Base-by-base conservation (phyloP, 805 yeast genomes). In the Ogataea ramenticola region DNA sequence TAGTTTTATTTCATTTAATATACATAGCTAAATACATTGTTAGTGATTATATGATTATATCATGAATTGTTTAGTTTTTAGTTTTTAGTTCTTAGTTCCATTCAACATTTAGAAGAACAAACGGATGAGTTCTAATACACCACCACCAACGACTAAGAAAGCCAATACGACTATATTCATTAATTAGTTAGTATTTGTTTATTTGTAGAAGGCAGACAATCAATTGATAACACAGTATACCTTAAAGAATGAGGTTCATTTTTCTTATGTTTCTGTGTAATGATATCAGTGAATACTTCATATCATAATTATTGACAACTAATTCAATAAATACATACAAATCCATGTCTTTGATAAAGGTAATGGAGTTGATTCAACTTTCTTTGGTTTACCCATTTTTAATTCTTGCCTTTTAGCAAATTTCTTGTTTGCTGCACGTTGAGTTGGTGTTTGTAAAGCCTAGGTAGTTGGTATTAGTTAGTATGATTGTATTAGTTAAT, bases 361-460 rank as follows among this genome's bases (percentile, higher is more conserved):
- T 30, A 70, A 63, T 30, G 61, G 60, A 47, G 70, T 67, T 20
- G 62, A 49, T 36, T 58, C 57, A 36, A 53, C 62, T 14, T 67
- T 61, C 54, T 76, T 79, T 40, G 82, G 77, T 67, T 82, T 82
- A 44, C 96, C 96, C 70, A 77, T 81, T 60, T 82, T 81, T 50
- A 74, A 73, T 56, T 80, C 85, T 51, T 82, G 80, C 54, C 71
- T 74, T 64, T 82, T 85, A 55, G 85, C 87, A 63, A 80, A 91
- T 61, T 82, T 86, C 56, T 75, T 77, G 64, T 90, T 90, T n/a
- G 96, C 96, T 43, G 77, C 71, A 66, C 90, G 82, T 68, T 90
- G 96, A 56, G 76, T 80, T 46, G 93, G 90, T 21, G 96, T 84
- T 72, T 89, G 96, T 29, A 71, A 57, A 49, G 86, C 86, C 90